Evolutionary conservation across 1,139 yeast genomes (phyloP).

Genomic region (Pichia sp.): DNA sequence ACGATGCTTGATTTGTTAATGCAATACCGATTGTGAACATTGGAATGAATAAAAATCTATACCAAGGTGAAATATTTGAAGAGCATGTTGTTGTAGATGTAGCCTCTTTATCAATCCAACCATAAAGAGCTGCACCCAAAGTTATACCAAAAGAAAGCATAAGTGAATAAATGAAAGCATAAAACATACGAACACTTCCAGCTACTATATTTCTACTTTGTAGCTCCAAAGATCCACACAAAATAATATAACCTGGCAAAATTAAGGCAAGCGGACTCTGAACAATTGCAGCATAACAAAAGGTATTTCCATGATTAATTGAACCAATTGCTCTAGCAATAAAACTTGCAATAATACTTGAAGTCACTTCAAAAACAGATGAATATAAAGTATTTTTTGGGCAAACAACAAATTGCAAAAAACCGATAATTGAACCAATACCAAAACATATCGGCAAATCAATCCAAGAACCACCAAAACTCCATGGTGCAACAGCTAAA

Average conservation of each 20-base stretch:
- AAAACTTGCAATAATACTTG: constrained; percentile 83
- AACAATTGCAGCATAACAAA: constrained; percentile 83
- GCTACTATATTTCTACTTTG: constrained; percentile 89
- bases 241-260: constrained; percentile 86
- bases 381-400: constrained; percentile 82
- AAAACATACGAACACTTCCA: constrained; percentile 93
- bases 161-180: constrained; percentile 86
- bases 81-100: constrained; percentile 63
- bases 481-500: constrained; percentile 78
- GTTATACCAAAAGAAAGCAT: constrained; percentile 93
- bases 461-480: constrained; percentile 86
- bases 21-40: constrained; percentile 66
- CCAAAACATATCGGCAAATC: constrained; percentile 81
- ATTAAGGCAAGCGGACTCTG: constrained; percentile 89
- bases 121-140: constrained; percentile 84
- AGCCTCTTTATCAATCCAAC: constrained; percentile 83
- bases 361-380: constrained; percentile 85
- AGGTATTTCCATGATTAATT: constrained; percentile 50
- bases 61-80: constrained; percentile 50
- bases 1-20: constrained; percentile 77
- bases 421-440: constrained; percentile 77
- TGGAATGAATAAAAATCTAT: constrained; percentile 75
- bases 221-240: constrained; percentile 84
- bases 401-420: constrained; percentile 71
- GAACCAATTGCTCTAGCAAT: constrained; percentile 88